Evolutionary conservation across 306 rosid genomes (phyloP).

Genomic region (Vigna angularis): DNA sequence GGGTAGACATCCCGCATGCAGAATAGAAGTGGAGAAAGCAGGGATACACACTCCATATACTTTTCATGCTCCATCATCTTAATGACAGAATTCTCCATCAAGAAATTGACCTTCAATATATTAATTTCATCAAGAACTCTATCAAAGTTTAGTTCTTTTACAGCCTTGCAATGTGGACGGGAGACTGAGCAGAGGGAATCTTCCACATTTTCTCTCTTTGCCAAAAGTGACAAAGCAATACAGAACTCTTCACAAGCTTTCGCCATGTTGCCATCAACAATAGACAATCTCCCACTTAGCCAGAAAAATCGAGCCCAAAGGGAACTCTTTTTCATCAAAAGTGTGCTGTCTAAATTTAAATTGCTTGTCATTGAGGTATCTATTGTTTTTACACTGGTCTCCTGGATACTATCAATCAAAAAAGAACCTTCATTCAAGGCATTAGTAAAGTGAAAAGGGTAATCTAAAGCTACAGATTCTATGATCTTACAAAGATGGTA

Average conservation of each 20-base stretch:
- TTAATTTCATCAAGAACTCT: conserved; percentile 84
- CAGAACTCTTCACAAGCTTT: conserved; percentile 82
- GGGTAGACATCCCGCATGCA: conserved; percentile 69
- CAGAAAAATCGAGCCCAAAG: conserved; percentile 93
- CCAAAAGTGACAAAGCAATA: conserved; percentile 75
- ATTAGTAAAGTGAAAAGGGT: conserved; percentile 62
- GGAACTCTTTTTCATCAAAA: conserved; percentile 57
- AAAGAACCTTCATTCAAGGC: conserved; percentile 51
- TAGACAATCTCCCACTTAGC: conserved; percentile 90
- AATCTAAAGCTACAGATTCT: conserved; percentile 81
- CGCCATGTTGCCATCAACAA: conserved; percentile 76
- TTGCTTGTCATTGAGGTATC: conserved; percentile 43
- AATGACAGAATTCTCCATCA: conserved; percentile 80
- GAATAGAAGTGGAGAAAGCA: conserved; percentile 90
- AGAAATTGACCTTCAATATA: conserved; percentile 78
- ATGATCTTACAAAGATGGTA: conserved; percentile 94
- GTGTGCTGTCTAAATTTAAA: conserved; percentile 49
- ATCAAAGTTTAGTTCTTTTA: conserved; percentile 74
- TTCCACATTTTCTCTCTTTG: conserved; percentile 48
- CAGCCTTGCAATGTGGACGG: conserved; percentile 77
- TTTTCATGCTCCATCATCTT: conserved; percentile 83
- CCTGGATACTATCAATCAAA: conserved; percentile 51
- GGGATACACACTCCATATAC: conserved; percentile 67
- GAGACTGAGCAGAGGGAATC: conserved; percentile 55
- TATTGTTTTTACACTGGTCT: conserved; percentile 47